These are phyloP conservation scores for Imleria badia DNA, from an alignment of 768 basidiomycete species.

Conservation along the genomic window DNA sequence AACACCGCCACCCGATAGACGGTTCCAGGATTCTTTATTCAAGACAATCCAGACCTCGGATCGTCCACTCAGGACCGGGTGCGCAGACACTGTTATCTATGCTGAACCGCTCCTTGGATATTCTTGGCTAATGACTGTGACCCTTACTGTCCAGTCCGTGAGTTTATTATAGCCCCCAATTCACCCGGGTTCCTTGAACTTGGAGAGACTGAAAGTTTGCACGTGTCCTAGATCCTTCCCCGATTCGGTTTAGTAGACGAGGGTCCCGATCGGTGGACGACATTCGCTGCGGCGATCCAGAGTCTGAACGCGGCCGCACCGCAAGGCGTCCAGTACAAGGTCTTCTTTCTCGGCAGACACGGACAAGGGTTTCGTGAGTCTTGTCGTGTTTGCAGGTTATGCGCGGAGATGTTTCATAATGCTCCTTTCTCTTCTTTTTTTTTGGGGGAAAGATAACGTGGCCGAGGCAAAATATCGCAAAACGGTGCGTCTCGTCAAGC, in stretches of 20 bases:
- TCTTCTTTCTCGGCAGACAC: slow-evolving; percentile 63
- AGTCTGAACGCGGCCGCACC: slow-evolving; percentile 27
- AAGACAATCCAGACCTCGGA: background rate
- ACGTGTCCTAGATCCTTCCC: slow-evolving; percentile 1
- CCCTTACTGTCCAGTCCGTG: no score
- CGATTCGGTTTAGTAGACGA: slow-evolving; percentile 4
- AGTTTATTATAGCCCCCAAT: no score
- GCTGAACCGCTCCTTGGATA: background rate
- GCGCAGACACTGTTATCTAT: background rate
- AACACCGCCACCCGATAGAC: background rate
- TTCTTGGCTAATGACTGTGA: background rate
- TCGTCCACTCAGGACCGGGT: background rate
- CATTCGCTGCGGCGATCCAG: slow-evolving; percentile 39
- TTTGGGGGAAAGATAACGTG: slow-evolving; percentile 65
- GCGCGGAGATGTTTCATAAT: no score
- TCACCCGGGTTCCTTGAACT: background rate
- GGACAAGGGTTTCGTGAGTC: slow-evolving; percentile 41
- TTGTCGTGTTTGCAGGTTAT: background rate
- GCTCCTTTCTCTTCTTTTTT: background rate
- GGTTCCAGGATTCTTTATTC: background rate
- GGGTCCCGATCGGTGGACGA: slow-evolving; percentile 47
- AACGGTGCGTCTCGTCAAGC: slow-evolving; percentile 20
- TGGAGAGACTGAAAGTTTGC: background rate
- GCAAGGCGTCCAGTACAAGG: slow-evolving; percentile 37
- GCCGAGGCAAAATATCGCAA: slow-evolving; percentile 59